Evolutionary conservation across 1,284 basidiomycete genomes (phyloP).

Genomic region (Tylopilus sp.): DNA sequence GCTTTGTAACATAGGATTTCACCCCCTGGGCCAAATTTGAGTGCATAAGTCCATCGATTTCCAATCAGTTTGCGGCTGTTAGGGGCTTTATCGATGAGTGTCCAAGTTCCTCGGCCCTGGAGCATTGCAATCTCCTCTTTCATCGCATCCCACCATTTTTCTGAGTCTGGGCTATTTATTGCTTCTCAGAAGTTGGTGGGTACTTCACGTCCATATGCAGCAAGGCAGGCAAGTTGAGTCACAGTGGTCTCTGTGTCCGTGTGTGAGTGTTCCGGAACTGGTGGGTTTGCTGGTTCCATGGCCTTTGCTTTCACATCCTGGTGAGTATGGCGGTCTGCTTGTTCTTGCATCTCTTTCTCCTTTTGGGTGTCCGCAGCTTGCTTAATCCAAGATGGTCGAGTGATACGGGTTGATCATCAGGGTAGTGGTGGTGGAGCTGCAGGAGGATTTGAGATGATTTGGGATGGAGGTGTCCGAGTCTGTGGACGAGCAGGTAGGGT

Average conservation of each 20-base stretch:
- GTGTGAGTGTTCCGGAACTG: not conserved
- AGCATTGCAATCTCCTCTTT: conserved; percentile 40
- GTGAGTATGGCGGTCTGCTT: not conserved
- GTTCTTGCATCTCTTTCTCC: not conserved
- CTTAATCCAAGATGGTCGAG: conserved; percentile 1
- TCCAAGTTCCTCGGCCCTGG: conserved; percentile 35
- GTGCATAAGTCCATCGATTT: conserved; percentile 47
- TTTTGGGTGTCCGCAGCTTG: not conserved
- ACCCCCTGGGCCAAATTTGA: conserved; percentile 48
- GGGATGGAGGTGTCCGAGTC: too few relatives aligned
- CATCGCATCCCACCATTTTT: conserved; percentile 44
- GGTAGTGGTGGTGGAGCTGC: not conserved
- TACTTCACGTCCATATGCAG: not conserved
- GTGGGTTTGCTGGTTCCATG: not conserved
- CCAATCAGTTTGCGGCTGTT: conserved; percentile 37
- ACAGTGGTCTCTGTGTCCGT: not conserved
- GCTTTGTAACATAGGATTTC: conserved; percentile 48
- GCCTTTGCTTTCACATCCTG: not conserved
- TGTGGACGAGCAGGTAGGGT: too few relatives aligned
- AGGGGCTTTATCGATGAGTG: conserved; percentile 31
- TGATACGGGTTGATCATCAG: not conserved
- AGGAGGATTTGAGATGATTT: not conserved
- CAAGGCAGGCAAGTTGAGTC: not conserved
- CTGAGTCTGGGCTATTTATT: too few relatives aligned
- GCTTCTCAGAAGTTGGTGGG: too few relatives aligned